A percentile compares a stretch with the other conserved stretches of the same genome.
Conservation (phyloP, 345 rosid genomes). For the Gossypium raimondii region DNA sequence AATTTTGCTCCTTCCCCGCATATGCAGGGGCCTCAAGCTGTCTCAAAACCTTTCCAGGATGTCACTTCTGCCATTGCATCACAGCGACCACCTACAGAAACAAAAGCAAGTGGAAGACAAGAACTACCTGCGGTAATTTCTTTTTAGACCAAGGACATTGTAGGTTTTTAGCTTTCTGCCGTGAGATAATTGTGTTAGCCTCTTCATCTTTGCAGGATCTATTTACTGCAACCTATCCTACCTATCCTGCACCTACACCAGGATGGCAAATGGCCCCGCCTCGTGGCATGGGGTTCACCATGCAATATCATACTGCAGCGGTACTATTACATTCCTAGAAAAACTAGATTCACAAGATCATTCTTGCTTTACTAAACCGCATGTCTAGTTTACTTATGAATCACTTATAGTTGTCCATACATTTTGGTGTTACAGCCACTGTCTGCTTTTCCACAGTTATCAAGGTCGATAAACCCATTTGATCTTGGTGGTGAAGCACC, state of each 20-base stretch:
- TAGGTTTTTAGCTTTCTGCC: not conserved
- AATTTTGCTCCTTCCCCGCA: constrained; percentile 35
- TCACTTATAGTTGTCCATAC: constrained; percentile 10
- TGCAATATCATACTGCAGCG: constrained; percentile 59
- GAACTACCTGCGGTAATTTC: constrained; percentile 73
- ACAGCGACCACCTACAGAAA: constrained; percentile 39
- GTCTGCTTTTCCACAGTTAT: constrained; percentile 44
- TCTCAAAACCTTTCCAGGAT: constrained; percentile 29
- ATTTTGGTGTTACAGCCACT: constrained; percentile 41
- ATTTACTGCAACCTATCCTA: constrained; percentile 54
- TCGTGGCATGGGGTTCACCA: constrained; percentile 50
- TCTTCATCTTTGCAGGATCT: constrained; percentile 57
- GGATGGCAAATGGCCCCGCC: constrained; percentile 79
- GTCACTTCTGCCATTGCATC: constrained; percentile 26
- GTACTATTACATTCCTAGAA: constrained; percentile 32
- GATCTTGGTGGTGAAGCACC: constrained; percentile 52
- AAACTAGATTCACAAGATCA: constrained; percentile 2
- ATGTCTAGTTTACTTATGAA: not conserved
- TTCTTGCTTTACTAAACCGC: constrained; percentile 4
- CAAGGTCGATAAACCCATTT: constrained; percentile 80
- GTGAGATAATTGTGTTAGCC: not conserved
- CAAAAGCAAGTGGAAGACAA: constrained; percentile 50
- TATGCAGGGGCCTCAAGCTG: constrained; percentile 33
- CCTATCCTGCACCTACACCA: constrained; percentile 45
- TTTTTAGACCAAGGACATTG: not conserved